Evolutionary conservation across 2,329 filamentous ascomycete species (phyloP), one percentile per base, ranked within the genome.

Genomic region (Pseudopyrenochaeta lycopersici): DNA sequence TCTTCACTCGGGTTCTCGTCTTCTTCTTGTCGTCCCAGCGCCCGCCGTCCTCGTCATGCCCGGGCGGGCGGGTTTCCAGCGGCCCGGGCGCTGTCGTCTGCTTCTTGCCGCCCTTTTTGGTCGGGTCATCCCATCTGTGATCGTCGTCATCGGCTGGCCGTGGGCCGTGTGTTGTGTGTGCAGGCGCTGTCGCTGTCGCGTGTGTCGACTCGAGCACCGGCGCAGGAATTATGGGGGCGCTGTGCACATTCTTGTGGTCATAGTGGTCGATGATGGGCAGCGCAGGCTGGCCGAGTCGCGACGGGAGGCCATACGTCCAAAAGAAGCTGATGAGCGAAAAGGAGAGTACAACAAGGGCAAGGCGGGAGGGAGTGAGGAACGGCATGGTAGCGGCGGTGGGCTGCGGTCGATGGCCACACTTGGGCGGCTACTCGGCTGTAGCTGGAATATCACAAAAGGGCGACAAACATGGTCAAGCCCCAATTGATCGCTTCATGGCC

Each of bases 301-400:
- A 49, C 6, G 71, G 67, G 15, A 69, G 54, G 21, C 68, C 71
- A 44, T 62, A 66, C 1, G 68, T 68, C 70, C 70, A 73, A 21
- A 74, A 56, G 54, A 74, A 71, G 53, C 58, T 68, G 23, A 73
- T 20, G 40, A 74, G 60, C 20, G 67, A 65, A 40, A 71, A 55
- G 33, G 63, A 56, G 33, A 70, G 44, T 20, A 71, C 47, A 18
- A 67, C 40, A 40, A 69, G 53, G 60, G 64, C 62, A 54, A 73
- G 53, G 54, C 71, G 70, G 21, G 71, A 71, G 39, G 68, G 71
- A 20, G 70, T 73, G 41, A 74, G 29, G 49, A 63, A 52, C 40
- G 71, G 70, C 71, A 73, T 73, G 4, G 52, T 40, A 61, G 59
- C 51, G 15, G 41, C 29, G 15, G 50, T 48, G 30, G 57, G 49